Base-by-base conservation (phyloP, 75 land plant species). In the Selaginella moellendorffii region DNA sequence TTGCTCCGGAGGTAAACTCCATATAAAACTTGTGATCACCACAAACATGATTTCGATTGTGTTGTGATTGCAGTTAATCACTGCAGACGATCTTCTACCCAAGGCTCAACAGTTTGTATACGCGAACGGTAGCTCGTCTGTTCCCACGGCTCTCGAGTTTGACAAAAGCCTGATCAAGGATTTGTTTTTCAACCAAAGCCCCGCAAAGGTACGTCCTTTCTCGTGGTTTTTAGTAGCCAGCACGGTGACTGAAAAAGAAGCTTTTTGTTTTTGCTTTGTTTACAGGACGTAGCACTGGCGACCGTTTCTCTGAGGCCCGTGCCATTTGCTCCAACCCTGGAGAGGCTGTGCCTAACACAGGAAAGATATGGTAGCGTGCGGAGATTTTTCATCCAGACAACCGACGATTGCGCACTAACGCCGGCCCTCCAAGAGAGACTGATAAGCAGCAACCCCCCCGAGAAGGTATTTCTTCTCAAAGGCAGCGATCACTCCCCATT, bases 401-500 rank as follows among this genome's bases (percentile, higher is more conserved):
- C 77, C 24, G 93, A 88, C 10, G 93, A 88, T 52, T 78, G 53
- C 23, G 80, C 81, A 2, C 78, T 88, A n/a, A 78, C 88, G 5
- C 77, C 80, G 1, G 88, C 77, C 56, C 68, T 78, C 28, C 93
- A 88, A 63, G 85, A 88, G 61, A 80, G 73, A 65, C 66, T 88
- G 0, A 74, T 82, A 10, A 54, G 80, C 12, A 81, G 76, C 58
- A 88, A 82, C 66, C 82, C 85, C 54, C 88, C 93, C 20, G 80
- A 82, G 27, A 69, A 77, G 22, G 82, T 88, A 17, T 88, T 65
- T 79, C 80, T 78, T 65, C 74, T 88, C 65, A 88, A 88, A 79
- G 85, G 93, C 25, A 79, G 85, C 46, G 93, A 88, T 54, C 93
- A 88, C 54, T 80, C 83, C 78, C 93, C 93, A 24, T 88, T 88